These are phyloP conservation scores for Pelargonium citronellum DNA, from an alignment of 441 rosid genomes.

Conservation along the genomic window DNA sequence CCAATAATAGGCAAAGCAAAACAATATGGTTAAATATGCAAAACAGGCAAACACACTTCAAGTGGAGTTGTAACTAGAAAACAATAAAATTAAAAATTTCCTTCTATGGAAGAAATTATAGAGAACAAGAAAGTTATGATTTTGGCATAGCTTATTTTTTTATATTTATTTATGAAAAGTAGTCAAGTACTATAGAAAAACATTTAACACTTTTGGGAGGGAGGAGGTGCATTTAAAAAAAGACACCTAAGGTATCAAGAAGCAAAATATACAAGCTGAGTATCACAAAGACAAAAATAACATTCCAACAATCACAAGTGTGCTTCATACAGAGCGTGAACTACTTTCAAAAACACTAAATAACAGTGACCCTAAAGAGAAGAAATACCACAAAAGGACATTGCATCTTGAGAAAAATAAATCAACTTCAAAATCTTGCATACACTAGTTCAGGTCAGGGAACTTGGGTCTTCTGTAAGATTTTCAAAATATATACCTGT, in stretches of 20 bases:
- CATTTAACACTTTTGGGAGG: no score
- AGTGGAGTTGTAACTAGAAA: neutral
- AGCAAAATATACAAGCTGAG: neutral
- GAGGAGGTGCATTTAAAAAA: neutral
- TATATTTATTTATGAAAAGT: neutral
- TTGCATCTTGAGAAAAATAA: neutral
- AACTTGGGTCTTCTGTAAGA: neutral
- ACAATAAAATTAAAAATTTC: neutral
- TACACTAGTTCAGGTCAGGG: neutral
- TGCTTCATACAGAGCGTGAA: neutral
- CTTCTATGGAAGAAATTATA: neutral
- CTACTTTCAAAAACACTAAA: neutral
- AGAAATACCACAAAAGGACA: neutral
- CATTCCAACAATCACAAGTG: neutral
- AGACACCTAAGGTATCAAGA: neutral
- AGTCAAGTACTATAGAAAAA: no score
- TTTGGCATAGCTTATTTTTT: neutral
- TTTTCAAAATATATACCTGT: conserved; percentile 50
- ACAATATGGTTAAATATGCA: neutral
- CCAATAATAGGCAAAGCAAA: neutral
- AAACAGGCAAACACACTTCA: neutral
- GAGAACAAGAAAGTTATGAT: neutral
- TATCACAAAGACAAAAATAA: neutral
- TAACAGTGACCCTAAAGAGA: neutral
- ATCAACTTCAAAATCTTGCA: neutral